Base-by-base conservation (phyloP, 495 filamentous ascomycete genomes). In the Aspergillus sclerotioniger region DNA sequence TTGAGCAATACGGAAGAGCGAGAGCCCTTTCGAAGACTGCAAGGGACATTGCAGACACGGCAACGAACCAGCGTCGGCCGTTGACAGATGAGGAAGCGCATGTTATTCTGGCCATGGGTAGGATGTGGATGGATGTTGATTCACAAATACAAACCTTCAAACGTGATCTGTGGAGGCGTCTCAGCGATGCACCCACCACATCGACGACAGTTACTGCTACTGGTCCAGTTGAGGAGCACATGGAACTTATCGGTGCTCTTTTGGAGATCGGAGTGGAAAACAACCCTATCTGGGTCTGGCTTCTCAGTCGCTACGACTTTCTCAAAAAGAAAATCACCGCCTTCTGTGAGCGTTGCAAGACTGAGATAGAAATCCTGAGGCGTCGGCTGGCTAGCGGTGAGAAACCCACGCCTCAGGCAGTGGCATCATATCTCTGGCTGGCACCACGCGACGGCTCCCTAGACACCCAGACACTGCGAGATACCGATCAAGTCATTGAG, bases 281-380 rank as follows among this genome's bases (percentile, higher is more conserved):
- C 50, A 98, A 96, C 68, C 94, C 94, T 9, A 93, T 98, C 51
- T 96, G 89, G 89, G 82, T 91, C 1, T 98, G 94, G 94, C 82
- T 98, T 39, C 73, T 92, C 53, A 96, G 89, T 64, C 85, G 90
- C 6, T 92, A 90, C 63, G 90, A 96, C 48, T 88, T 92, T 64
- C 73, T 98, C 37, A 96, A 92, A 65, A 85, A 84, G 56, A 93
- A 89, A 60, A 92, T 96, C 47, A 80, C 81, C 9, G 77, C 83
- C 2, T 87, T 87, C 17, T 90, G 89, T 54, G 92, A 97, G 45
- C 82, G 90, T 17, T 87, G 89, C 29, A 87, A 88, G 66, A 86
- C 92, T 8, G 92, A 98, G 70, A 91, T 98, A 63, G 94, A 98
- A 69, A 87, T 97, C 49, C 73, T 95, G 31, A 83, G 94, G 32